Evolutionary conservation across 495 filamentous ascomycete genomes (phyloP), one percentile per base, ranked within the genome.

Genomic region (Aspergillus heteromorphus): DNA sequence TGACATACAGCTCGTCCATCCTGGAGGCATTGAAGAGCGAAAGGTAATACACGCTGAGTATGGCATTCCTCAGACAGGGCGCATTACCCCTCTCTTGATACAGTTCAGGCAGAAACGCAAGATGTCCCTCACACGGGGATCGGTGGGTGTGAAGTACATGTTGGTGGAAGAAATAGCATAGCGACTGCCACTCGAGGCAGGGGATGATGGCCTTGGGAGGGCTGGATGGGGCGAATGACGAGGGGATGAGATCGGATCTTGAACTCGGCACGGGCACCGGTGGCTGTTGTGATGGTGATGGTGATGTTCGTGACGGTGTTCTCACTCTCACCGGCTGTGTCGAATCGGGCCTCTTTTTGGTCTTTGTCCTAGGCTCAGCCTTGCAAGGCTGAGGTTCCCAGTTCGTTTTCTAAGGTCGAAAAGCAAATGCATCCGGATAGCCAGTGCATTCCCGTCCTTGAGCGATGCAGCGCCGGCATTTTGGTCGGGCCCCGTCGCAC

Each of bases 71-170:
- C 11, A 54, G 31, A 25, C 43, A 36, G 3, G 42, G 29, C 2
- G 48, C 45, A 25, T 27, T 18, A 2, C 40, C 31, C 21, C 23
- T 40, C 38, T 54, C 52, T 6, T 17, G 42, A 25, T 40, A 48
- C 4, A 54, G 29, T 4, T 54, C 41, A 1, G 52, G 52, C n/a
- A 54, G 23, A 19, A 48, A 54, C 8, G 25, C 41, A 2, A 54
- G 20, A n/a, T 42, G 52, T 0, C 52, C 52, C 16, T 40, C 30
- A 13, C 49, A 51, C 4, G 49, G 49, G 2, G 49, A 51, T 14
- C 20, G 8, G 2, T 51, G 49, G 34, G 21, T 31, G 8, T 25
- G 20, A 6, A 51, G 18, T 8, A 51, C 48, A 25, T 51, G 19
- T 6, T 51, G 48, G 21, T 51, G 30, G 6, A 23, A 31, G 31